These are phyloP conservation scores for Wickerhamomyces pijperi DNA, from an alignment of 805 yeast genomes.

Conservation along the genomic window DNA sequence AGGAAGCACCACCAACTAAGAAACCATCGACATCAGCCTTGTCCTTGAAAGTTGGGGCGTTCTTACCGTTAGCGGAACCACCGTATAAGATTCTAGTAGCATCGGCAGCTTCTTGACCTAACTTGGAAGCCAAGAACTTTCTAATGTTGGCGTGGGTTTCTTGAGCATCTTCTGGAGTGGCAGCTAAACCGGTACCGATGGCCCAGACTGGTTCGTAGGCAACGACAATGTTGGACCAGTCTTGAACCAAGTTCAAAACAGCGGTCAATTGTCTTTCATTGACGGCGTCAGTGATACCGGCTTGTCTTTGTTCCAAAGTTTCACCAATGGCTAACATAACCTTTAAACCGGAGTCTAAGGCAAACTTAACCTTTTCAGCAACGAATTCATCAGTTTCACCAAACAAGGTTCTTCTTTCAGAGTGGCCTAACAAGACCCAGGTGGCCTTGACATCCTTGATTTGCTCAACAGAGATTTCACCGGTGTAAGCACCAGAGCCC, in stretches of 20 bases:
- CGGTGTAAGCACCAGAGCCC: constrained; percentile 95
- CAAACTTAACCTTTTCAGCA: constrained; percentile 91
- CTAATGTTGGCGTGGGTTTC: constrained; percentile 86
- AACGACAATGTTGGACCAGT: constrained; percentile 87
- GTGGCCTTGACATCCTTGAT: constrained; percentile 84
- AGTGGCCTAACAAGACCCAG: constrained; percentile 96
- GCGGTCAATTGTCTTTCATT: constrained; percentile 86
- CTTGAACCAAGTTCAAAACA: constrained; percentile 65
- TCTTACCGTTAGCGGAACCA: constrained; percentile 95
- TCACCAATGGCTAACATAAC: constrained; percentile 98
- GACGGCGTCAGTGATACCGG: constrained; percentile 76
- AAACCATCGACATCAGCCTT: constrained; percentile 94
- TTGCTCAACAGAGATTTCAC: constrained; percentile 86
- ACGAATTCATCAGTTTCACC: constrained; percentile 83
- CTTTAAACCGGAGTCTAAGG: constrained; percentile 77
- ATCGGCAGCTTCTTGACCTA: constrained; percentile 72
- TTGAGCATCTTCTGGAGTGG: constrained; percentile 97
- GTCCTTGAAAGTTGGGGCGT: constrained; percentile 82
- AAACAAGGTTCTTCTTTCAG: constrained; percentile 94
- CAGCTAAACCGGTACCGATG: constrained; percentile 98
- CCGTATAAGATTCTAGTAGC: constrained; percentile 89
- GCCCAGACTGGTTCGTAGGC: constrained; percentile 99
- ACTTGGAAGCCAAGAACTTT: constrained; percentile 62
- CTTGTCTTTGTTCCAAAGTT: constrained; percentile 89
- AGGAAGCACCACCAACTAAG: constrained; percentile 98